Base-by-base conservation (phyloP, 495 filamentous ascomycete species). In the Rusavskia elegans region DNA sequence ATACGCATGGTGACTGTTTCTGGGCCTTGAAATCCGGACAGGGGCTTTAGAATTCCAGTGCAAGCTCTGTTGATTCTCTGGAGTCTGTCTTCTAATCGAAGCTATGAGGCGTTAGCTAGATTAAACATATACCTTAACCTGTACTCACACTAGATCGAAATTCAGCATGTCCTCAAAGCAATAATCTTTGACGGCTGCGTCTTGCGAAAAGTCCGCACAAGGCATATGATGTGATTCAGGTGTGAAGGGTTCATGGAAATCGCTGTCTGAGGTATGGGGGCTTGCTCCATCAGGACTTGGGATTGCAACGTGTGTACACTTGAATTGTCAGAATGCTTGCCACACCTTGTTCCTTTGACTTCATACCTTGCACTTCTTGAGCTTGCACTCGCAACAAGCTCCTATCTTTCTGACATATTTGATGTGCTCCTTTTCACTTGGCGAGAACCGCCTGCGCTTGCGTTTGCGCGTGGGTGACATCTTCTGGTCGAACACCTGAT, bases 341-440 rank as follows among this genome's bases (percentile, higher is more conserved):
- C 7, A 17, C 14, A 17, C 11, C 1, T 16, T 29, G 11, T 4
- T 16, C 8, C 21, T 29, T 29, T 11, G 23, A 46, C 3, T 8
- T 46, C 54, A 32, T 53, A 48, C 54, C 36, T 53, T 53, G 35
- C 49, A 41, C 27, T 56, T 52, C 17, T 45, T 56, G 20, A 3
- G 10, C 45, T 14, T 56, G 25, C 54, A 56, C 3, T 53, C 23
- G 1, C 8, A 14, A 38, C 54, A 56, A 11, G 54, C 54, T 2
- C 50, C 50, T 37, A 17, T 17, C 11, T 36, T 48, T 36, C 54
- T 36, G 2, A 56, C 54, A 3, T 52, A 9, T 39, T 48, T 56
- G 13, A 51, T 46, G n/a, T 37, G 49, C 30, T 40, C 44, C n/a
- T 40, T 56, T 25, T 51, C 54, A 17, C 13, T 29, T 8, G 16